Evolutionary conservation across 2,329 filamentous ascomycete species (phyloP).

Genomic region (Sarocladiaceae sp.): DNA sequence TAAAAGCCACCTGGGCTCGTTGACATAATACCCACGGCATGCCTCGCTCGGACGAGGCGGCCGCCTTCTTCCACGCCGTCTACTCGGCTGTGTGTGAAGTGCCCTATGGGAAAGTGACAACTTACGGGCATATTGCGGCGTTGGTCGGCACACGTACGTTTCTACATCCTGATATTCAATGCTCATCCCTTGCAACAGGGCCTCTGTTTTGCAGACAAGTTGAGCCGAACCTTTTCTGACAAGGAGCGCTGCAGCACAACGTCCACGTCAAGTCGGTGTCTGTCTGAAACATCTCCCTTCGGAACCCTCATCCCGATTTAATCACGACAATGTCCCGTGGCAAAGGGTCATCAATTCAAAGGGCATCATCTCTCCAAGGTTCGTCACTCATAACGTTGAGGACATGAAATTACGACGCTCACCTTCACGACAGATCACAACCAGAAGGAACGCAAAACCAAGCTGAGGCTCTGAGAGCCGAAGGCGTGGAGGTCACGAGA

Average conservation of each 20-base stretch:
- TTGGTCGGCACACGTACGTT: constrained; percentile 69
- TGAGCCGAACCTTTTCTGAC: neutral
- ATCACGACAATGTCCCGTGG: constrained; percentile 83
- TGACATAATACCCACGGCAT: too few relatives aligned
- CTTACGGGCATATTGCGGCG: constrained; percentile 76
- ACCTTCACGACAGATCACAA: constrained; percentile 34
- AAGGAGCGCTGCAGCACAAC: constrained; percentile 57
- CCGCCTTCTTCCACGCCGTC: constrained; percentile 70
- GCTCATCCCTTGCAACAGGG: neutral
- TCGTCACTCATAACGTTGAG: constrained; percentile 2
- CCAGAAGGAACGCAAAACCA: constrained; percentile 46
- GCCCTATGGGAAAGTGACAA: constrained; percentile 77
- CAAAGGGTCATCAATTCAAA: constrained; percentile 88
- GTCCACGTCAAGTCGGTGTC: constrained; percentile 80
- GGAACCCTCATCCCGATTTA: constrained; percentile 51
- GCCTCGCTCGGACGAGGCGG: constrained; percentile 70
- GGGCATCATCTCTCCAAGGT: constrained; percentile 83
- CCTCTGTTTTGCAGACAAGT: neutral
- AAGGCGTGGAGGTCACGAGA: constrained; percentile 47
- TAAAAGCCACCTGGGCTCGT: too few relatives aligned
- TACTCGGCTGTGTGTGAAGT: constrained; percentile 85
- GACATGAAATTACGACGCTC: too few relatives aligned
- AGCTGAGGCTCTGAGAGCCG: constrained; percentile 43
- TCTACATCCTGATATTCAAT: neutral
- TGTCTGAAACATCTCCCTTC: constrained; percentile 80